These are phyloP conservation scores for Cynara cardunculus DNA, from an alignment of 129 eudicot species.

Conservation along the genomic window DNA sequence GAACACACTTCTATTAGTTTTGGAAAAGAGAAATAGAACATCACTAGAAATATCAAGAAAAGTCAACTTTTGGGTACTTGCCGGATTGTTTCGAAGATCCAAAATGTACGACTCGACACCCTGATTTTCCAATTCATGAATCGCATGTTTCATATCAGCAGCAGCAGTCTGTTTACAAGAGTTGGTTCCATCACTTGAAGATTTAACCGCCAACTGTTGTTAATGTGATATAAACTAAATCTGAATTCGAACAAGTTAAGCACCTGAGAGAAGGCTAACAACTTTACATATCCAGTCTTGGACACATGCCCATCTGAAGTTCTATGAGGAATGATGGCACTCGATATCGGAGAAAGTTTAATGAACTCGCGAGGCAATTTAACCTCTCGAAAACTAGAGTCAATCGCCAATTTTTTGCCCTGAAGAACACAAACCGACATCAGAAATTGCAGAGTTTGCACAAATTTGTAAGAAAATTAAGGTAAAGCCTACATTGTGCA, in stretches of 20 bases:
- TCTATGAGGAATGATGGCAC: constrained; percentile 82
- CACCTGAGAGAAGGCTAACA: constrained; percentile 93
- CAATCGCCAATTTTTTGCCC: constrained; percentile 52
- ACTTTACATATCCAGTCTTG: constrained; percentile 86
- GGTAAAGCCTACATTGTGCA: constrained; percentile 53
- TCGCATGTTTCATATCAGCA: constrained; percentile 78
- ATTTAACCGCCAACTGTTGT: not conserved
- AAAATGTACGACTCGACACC: constrained; percentile 89
- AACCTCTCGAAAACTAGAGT: constrained; percentile 67
- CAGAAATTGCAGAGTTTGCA: not conserved
- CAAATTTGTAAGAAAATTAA: not conserved
- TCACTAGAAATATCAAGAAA: not conserved
- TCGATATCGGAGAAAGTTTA: constrained; percentile 83
- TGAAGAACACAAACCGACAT: constrained; percentile 29
- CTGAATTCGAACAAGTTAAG: not conserved
- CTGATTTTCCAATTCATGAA: constrained; percentile 71
- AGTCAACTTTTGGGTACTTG: constrained; percentile 33
- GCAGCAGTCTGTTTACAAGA: constrained; percentile 77
- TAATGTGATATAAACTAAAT: not conserved
- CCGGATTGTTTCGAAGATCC: constrained; percentile 95
- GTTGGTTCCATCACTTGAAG: constrained; percentile 4
- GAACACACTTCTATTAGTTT: not conserved
- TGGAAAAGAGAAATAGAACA: not conserved
- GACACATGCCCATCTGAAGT: constrained; percentile 75
- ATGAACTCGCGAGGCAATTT: constrained; percentile 83